Evolutionary conservation across 306 rosid genomes (phyloP).

Genomic region (Trifolium subterraneum): DNA sequence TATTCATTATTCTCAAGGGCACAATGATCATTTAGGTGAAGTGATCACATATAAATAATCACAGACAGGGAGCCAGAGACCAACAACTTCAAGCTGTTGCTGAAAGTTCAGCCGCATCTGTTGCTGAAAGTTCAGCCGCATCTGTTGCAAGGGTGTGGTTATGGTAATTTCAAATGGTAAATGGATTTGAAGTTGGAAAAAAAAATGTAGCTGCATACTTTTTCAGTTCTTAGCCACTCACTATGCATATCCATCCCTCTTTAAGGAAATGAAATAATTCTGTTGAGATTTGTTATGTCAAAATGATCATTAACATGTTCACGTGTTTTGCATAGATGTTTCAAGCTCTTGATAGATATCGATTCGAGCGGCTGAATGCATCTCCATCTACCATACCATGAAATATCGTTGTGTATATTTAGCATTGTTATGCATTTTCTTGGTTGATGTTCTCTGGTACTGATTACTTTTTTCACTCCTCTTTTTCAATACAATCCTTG

Average conservation of each 20-base stretch:
- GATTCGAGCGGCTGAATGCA: constrained; percentile 89
- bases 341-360: constrained; percentile 97
- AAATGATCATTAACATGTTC: constrained; percentile 19
- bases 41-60: not conserved
- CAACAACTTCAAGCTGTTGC: too few species aligned
- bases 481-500: constrained; percentile 1
- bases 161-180: too few species aligned
- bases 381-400: constrained; percentile 93
- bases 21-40: constrained; percentile 1
- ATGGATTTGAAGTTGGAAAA: too few species aligned
- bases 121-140: too few species aligned
- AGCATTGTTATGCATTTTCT: constrained; percentile 75
- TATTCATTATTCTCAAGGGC: not conserved
- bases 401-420: constrained; percentile 90
- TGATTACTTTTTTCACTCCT: constrained; percentile 7
- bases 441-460: constrained; percentile 84
- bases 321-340: constrained; percentile 73
- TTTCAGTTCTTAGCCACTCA: too few species aligned
- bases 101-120: too few species aligned
- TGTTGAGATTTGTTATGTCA: constrained; percentile 27
- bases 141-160: too few species aligned
- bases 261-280: constrained; percentile 6
- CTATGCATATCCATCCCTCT: too few species aligned
- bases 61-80: too few species aligned
- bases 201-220: too few species aligned